These are phyloP conservation scores for Alternaria ventricosa DNA, from an alignment of 2,329 filamentous ascomycete genomes.

Conservation along the genomic window DNA sequence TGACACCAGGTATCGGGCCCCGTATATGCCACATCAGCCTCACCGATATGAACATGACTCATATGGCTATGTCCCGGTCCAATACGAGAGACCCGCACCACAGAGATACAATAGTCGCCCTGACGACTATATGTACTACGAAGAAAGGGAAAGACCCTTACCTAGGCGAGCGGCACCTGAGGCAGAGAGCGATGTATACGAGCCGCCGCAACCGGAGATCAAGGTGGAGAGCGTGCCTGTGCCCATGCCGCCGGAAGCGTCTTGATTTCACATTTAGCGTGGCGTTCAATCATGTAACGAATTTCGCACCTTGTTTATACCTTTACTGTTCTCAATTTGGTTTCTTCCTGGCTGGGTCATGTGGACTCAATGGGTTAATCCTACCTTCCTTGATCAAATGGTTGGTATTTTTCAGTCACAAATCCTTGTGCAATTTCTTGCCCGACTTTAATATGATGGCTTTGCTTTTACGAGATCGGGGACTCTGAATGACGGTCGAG, in stretches of 20 bases:
- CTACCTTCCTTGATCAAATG: neutral
- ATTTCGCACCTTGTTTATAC: neutral
- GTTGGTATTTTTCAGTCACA: neutral
- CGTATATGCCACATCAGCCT: conserved; percentile 21
- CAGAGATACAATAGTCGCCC: conserved; percentile 34
- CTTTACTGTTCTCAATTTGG: neutral
- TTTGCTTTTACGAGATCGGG: neutral
- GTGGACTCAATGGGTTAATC: neutral
- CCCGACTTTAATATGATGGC: neutral
- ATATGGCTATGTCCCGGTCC: conserved; percentile 37
- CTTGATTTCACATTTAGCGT: neutral
- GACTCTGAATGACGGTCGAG: neutral
- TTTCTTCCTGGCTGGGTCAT: neutral
- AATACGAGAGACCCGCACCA: conserved; percentile 36
- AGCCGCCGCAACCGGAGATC: conserved; percentile 31
- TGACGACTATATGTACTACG: conserved; percentile 41
- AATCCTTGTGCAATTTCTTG: neutral
- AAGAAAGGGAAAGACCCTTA: conserved; percentile 36
- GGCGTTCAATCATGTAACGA: neutral
- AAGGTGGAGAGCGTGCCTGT: conserved; percentile 33
- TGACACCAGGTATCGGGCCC: conserved; percentile 21
- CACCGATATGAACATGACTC: conserved; percentile 38
- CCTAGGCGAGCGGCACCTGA: conserved; percentile 23
- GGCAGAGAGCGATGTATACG: conserved; percentile 34
- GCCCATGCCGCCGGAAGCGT: conserved; percentile 16